Base-by-base conservation (phyloP, 1,284 basidiomycete species). In the Ceratobasidium sp. region DNA sequence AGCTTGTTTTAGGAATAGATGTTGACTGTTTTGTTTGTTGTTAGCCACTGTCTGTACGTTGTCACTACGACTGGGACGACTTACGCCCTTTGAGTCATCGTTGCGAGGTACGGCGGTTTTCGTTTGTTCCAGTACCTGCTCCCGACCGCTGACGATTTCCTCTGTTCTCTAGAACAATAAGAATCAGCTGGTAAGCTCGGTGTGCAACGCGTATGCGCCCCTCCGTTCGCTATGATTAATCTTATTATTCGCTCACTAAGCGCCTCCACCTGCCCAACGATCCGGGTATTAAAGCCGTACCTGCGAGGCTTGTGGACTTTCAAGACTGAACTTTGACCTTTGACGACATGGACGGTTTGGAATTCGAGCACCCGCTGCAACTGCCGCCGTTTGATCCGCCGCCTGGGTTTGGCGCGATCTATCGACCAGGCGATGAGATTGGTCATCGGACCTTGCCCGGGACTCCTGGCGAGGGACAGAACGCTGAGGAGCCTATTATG, bases 401-500 rank as follows among this genome's bases (percentile, higher is more conserved):
- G 6, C 48, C n/a, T n/a, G n/a, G n/a, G n/a, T n/a, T 13, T 20
- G 13, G 33, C 33, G 48, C 48, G 7, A 9, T 64, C 28, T 20
- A 12, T 67, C 17, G n/a, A 17, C 65, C 65, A 12, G 56, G 56
- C 15, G 56, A 17, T n/a, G 56, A 42, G 46, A 7, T 26, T 67
- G 20, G n/a, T 6, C n/a, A 67, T 44, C 65, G 46, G 46, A 26
- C 44, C 61, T 44, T n/a, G 65, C n/a, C 40, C 23, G 17, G 17
- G 40, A 50, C 42, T 42, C 20, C n/a, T 26, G 26, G 59, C 38
- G 59, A 42, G 28, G 71, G 71, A 15, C 59, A 52, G 10, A 54
- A 74, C 26, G 28, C 46, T 6, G 48, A 74, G 15, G 71, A 74
- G 28, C 44, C 71, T 23, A 74, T 74, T 40, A 64, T 74, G 57